These are phyloP conservation scores for Sarcocystis neurona DNA, from an alignment of 169 alveolate species.

Conservation along the genomic window DNA sequence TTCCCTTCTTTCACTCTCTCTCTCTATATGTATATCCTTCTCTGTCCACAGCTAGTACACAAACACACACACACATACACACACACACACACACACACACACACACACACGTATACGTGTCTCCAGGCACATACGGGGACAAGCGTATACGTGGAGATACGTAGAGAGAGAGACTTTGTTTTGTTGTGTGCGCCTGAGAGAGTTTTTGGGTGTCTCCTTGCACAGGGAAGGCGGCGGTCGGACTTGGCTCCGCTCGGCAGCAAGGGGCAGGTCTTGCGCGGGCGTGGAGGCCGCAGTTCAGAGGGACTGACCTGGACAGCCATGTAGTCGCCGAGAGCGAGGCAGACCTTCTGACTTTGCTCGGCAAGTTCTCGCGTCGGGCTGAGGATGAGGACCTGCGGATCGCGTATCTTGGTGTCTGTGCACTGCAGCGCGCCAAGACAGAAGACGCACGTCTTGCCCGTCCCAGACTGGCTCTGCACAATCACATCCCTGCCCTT, in stretches of 20 bases:
- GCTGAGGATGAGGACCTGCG: constrained; percentile 85
- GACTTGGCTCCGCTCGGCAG: too few species aligned
- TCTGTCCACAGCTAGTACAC: background rate
- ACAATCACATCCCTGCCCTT: constrained; percentile 97
- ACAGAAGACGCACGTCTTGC: constrained; percentile 98
- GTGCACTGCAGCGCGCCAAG: constrained; percentile 95
- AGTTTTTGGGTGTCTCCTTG: constrained; percentile 65
- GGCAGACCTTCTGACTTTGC: constrained; percentile 94
- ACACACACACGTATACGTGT: background rate
- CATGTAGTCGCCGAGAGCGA: constrained; percentile 98
- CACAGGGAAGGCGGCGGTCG: too few species aligned
- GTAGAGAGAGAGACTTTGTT: too few species aligned
- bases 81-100: background rate
- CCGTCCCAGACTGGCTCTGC: constrained; percentile 97
- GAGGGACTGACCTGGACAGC: constrained; percentile 82
- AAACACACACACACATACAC: background rate
- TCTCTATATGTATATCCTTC: too few species aligned
- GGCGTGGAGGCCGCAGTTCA: too few species aligned
- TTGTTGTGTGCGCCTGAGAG: too few species aligned
- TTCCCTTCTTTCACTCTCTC: too few species aligned
- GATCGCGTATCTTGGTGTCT: constrained; percentile 84
- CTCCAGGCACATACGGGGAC: background rate
- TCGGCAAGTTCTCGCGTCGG: constrained; percentile 99
- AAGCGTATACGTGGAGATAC: too few species aligned
- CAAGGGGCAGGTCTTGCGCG: too few species aligned